Evolutionary conservation across 2,329 filamentous ascomycete species (phyloP).

Genomic region (Gaeumannomyces sp.): DNA sequence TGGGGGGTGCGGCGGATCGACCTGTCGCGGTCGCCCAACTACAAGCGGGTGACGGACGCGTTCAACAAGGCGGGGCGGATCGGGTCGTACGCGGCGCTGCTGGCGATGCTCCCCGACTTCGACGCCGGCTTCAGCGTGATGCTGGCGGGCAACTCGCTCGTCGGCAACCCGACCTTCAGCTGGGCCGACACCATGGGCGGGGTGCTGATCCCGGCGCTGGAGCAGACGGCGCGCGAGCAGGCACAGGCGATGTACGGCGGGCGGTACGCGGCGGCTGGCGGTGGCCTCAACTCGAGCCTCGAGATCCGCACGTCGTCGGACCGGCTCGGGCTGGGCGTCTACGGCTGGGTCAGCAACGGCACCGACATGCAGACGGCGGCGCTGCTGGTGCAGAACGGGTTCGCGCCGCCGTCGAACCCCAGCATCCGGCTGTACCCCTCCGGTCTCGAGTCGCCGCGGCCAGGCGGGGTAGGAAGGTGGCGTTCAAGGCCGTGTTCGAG

Average conservation of each 20-base stretch:
- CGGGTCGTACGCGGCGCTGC: slow-evolving; percentile 27
- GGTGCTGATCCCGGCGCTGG: slow-evolving; percentile 23
- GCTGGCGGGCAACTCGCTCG: slow-evolving; percentile 18
- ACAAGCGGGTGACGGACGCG: slow-evolving; percentile 13
- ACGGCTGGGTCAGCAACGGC: slow-evolving; percentile 27
- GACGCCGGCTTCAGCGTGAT: slow-evolving; percentile 29
- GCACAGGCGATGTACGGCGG: slow-evolving; percentile 23
- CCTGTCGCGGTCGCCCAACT: slow-evolving; percentile 5
- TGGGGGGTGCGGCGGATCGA: slow-evolving; percentile 36
- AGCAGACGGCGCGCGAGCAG: slow-evolving; percentile 22
- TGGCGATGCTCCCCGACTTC: slow-evolving; percentile 28
- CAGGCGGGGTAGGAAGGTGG: slow-evolving; percentile 22
- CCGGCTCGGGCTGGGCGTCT: slow-evolving; percentile 23
- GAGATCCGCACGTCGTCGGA: slow-evolving; percentile 23
- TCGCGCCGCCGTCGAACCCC: slow-evolving; percentile 18
- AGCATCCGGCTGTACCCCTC: slow-evolving; percentile 26
- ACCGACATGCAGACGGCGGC: slow-evolving; percentile 23
- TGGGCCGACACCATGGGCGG: slow-evolving; percentile 24
- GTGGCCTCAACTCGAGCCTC: slow-evolving; percentile 24
- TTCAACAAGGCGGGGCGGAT: slow-evolving; percentile 24
- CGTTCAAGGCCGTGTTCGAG: slow-evolving; percentile 27
- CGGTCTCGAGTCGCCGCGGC: slow-evolving; percentile 20
- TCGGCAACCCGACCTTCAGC: slow-evolving; percentile 23
- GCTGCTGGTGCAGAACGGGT: slow-evolving; percentile 20
- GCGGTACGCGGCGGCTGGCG: slow-evolving; percentile 17